A percentile compares a stretch with the other conserved stretches of the same genome.
Conservation (phyloP, 2,329 filamentous ascomycete genomes). For the Trichophyton verrucosum region DNA sequence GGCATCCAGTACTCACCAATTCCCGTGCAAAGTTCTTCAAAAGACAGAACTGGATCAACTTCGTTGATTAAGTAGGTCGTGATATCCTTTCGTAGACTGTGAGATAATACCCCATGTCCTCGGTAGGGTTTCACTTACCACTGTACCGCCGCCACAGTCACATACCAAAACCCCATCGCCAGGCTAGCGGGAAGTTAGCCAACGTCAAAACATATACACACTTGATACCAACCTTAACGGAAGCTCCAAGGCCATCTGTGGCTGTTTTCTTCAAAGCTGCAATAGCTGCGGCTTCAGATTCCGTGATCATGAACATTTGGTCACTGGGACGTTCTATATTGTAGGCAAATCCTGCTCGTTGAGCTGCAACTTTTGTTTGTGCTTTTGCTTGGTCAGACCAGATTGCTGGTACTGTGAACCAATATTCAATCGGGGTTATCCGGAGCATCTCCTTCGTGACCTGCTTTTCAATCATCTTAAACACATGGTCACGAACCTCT, state of each 20-base stretch:
- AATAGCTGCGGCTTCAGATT: slow-evolving; percentile 14
- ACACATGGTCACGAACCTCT: not conserved
- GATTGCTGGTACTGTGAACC: slow-evolving; percentile 15
- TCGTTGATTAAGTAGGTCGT: not conserved
- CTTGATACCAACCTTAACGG: not conserved
- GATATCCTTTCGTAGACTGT: not conserved
- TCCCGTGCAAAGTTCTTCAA: slow-evolving; percentile 12
- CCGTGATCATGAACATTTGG: slow-evolving; percentile 13
- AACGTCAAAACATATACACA: too few relatives aligned
- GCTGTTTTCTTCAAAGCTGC: slow-evolving; percentile 5
- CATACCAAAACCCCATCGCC: not conserved
- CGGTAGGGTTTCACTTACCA: not conserved
- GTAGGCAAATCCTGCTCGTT: slow-evolving; percentile 10
- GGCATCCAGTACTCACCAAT: not conserved
- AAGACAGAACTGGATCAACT: slow-evolving; percentile 7
- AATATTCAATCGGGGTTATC: slow-evolving; percentile 12
- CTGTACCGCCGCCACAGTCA: not conserved
- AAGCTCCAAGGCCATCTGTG: slow-evolving; percentile 3
- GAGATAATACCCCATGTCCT: not conserved
- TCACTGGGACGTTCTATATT: slow-evolving; percentile 9
- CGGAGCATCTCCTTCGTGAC: slow-evolving; percentile 11
- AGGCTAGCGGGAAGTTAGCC: not conserved
- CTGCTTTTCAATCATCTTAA: slow-evolving; percentile 8
- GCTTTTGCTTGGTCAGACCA: slow-evolving; percentile 11
- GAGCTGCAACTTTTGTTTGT: slow-evolving; percentile 12